phyloP scores from a whole-genome alignment of 768 basidiomycete genomes.

The Peribolospora baueri region DNA sequence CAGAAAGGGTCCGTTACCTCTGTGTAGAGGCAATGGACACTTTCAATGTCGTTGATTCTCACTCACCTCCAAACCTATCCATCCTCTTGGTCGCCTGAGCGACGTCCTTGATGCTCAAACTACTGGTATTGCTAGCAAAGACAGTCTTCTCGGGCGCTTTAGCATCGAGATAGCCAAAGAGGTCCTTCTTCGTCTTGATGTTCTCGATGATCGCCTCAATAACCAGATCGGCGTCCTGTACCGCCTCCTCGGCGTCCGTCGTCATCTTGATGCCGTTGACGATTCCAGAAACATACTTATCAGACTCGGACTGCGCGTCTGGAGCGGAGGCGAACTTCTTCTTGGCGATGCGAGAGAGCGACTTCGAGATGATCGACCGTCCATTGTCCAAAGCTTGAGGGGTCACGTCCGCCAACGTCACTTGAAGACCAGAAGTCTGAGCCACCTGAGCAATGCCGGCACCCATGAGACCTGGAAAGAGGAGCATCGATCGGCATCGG shows the following conservation, averaged over 20 bases:
- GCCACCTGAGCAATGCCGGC: too few relatives aligned
- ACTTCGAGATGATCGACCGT: slow-evolving; percentile 22
- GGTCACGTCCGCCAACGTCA: slow-evolving; percentile 20
- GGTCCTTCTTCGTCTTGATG: slow-evolving; percentile 22
- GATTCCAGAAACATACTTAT: slow-evolving; percentile 14
- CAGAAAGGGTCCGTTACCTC: too few relatives aligned
- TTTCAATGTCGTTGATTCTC: too few relatives aligned
- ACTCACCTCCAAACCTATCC: slow-evolving; percentile 19
- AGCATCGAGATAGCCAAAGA: slow-evolving; percentile 21
- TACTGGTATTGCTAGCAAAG: slow-evolving; percentile 25
- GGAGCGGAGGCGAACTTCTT: slow-evolving; percentile 13
- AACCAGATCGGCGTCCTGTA: slow-evolving; percentile 20
- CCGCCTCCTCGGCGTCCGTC: slow-evolving; percentile 20
- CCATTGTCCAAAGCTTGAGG: slow-evolving; percentile 20
- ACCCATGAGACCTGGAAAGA: too few relatives aligned
- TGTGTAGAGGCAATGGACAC: too few relatives aligned
- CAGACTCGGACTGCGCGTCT: slow-evolving; percentile 12
- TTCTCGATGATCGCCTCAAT: slow-evolving; percentile 26
- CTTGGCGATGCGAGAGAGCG: slow-evolving; percentile 20
- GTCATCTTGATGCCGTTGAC: slow-evolving; percentile 19
- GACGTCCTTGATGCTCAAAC: slow-evolving; percentile 21
- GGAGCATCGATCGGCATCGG: too few relatives aligned
- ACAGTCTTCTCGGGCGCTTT: slow-evolving; percentile 18
- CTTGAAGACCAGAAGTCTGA: slow-evolving; percentile 10
- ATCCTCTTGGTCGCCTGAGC: slow-evolving; percentile 18